Percentiles rank a stretch among this genome's conserved stretches.
These are phyloP conservation scores for Polyplosphaeria fusca DNA, from an alignment of 495 filamentous ascomycete species.

Conservation along the genomic window DNA sequence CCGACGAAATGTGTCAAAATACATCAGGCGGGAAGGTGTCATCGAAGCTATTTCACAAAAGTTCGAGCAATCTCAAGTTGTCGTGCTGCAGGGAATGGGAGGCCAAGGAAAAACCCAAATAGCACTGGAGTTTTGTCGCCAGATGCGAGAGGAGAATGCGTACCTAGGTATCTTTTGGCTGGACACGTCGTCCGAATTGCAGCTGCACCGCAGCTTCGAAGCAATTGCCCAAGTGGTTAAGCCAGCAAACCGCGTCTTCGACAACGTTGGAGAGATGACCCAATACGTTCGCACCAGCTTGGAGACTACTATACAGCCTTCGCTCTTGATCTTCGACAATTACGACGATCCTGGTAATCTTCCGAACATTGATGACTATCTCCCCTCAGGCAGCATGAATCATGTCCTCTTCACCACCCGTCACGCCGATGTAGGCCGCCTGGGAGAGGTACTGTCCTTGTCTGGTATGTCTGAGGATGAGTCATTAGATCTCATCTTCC, in stretches of 20 bases:
- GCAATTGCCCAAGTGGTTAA: background rate
- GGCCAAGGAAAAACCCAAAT: conserved; percentile 7
- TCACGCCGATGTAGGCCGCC: conserved; percentile 2
- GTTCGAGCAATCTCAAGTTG: background rate
- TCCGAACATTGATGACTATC: background rate
- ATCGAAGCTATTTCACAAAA: background rate
- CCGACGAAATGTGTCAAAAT: background rate
- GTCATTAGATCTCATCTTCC: conserved; percentile 4
- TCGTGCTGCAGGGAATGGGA: conserved; percentile 5
- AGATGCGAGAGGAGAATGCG: background rate
- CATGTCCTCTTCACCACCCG: conserved; percentile 8
- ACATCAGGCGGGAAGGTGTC: background rate
- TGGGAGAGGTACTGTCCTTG: background rate
- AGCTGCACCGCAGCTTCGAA: background rate
- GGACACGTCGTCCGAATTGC: background rate
- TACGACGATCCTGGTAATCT: background rate
- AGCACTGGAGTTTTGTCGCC: conserved; percentile 7
- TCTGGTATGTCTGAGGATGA: conserved; percentile 3
- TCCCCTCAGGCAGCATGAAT: background rate
- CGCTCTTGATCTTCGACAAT: conserved; percentile 7
- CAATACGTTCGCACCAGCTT: background rate
- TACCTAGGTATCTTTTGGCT: conserved; percentile 2
- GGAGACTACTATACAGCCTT: background rate
- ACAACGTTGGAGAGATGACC: background rate
- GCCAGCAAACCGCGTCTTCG: background rate